Conservation (phyloP, 2,329 filamentous ascomycete species). For the Albifimbria verrucaria region DNA sequence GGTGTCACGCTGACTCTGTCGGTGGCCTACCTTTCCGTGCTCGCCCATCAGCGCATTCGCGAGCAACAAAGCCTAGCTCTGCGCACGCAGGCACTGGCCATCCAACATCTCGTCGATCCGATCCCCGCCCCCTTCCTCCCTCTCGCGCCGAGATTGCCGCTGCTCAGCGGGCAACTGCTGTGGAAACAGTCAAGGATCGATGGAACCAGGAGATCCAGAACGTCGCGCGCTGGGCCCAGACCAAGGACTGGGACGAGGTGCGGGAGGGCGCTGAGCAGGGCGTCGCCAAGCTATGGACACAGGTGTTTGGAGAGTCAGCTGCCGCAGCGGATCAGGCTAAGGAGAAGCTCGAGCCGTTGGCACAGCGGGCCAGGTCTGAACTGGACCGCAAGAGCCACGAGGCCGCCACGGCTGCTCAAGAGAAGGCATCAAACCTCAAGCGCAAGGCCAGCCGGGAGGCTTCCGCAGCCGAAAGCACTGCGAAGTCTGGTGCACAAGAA, state of each 20-base stretch:
- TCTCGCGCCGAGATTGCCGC: conserved; percentile 49
- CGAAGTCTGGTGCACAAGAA: conserved; percentile 22
- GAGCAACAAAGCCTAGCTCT: conserved; percentile 54
- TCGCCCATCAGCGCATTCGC: conserved; percentile 67
- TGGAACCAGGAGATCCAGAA: conserved; percentile 75
- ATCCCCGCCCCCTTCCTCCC: conserved; percentile 44
- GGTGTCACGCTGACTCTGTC: conserved; percentile 74
- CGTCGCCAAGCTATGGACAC: conserved; percentile 42
- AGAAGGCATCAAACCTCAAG: conserved; percentile 28
- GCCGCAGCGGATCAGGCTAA: conserved; percentile 23
- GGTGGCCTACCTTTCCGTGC: conserved; percentile 67
- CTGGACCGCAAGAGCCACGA: conserved; percentile 16
- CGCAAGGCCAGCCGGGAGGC: conserved; percentile 20
- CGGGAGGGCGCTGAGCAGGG: conserved; percentile 55
- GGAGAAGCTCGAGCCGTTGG: conserved; percentile 27
- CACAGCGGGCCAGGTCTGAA: conserved; percentile 27
- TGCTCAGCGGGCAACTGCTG: conserved; percentile 50
- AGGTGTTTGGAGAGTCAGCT: conserved; percentile 29
- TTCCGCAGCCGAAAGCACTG: conserved; percentile 8
- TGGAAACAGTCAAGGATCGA: conserved; percentile 68
- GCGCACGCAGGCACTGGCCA: conserved; percentile 52
- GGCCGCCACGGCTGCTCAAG: conserved; percentile 27
- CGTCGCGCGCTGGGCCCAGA: conserved; percentile 63
- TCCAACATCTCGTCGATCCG: conserved; percentile 51
- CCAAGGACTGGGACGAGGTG: conserved; percentile 61